phyloP scores from a whole-genome alignment of 2,329 filamentous ascomycete genomes.

The Thielaviopsis euricoi region DNA sequence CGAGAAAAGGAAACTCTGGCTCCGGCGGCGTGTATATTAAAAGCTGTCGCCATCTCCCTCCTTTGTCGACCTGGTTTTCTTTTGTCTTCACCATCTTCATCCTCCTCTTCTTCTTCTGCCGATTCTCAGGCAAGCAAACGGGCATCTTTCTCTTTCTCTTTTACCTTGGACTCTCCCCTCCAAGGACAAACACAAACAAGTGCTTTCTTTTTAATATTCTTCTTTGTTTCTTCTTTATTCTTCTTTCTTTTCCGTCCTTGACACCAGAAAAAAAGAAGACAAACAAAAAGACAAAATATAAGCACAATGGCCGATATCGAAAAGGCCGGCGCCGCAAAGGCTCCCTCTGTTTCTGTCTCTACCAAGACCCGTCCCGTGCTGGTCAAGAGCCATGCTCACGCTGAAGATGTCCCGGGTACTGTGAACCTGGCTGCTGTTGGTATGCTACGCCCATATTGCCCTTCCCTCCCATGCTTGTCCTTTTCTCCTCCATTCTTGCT shows the following conservation, averaged over 20 bases:
- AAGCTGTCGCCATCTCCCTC: too few species aligned
- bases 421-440: conserved; percentile 29
- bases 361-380: not conserved
- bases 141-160: not conserved
- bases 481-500: not conserved
- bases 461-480: not conserved
- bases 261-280: too few species aligned
- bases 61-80: too few species aligned
- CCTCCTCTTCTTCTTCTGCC: not conserved
- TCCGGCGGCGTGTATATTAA: too few species aligned
- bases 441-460: conserved; percentile 13
- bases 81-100: not conserved
- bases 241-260: not conserved
- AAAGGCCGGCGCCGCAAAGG: not conserved
- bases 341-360: not conserved
- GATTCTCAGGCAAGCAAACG: not conserved
- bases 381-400: conserved; percentile 32
- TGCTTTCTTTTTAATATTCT: not conserved
- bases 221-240: not conserved
- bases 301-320: conserved; percentile 4
- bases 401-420: conserved; percentile 38
- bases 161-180: not conserved
- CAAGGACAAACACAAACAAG: too few species aligned
- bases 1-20: too few species aligned
- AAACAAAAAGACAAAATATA: not conserved